A percentile compares a stretch with the other conserved stretches of the same genome.
Evolutionary conservation across 202 grass and related monocot species (phyloP).

Genomic region (Cymbopogon flexuosus): DNA sequence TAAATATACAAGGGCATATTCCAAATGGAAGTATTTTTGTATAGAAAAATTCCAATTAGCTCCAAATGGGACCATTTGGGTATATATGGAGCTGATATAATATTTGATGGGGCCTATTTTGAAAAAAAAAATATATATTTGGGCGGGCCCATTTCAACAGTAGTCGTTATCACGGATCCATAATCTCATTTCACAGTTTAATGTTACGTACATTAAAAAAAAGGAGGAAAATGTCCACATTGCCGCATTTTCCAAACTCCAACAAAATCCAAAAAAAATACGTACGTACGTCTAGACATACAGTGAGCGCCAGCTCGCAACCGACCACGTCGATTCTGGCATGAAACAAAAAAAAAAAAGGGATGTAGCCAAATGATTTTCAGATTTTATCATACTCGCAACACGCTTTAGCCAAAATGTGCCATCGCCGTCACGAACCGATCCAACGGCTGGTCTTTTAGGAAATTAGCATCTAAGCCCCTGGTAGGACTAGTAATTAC

Average conservation of each 20-base stretch:
- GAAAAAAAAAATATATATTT: not conserved
- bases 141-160: not conserved
- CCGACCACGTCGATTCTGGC: not conserved
- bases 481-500: not conserved
- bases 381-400: not conserved
- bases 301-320: not conserved
- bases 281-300: not conserved
- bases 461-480: not conserved
- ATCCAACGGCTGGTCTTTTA: constrained; percentile 9
- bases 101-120: not conserved
- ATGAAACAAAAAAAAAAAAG: not conserved
- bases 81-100: not conserved
- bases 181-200: not conserved
- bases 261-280: constrained; percentile 16
- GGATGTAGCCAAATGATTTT: constrained; percentile 3
- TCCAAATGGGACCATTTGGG: not conserved
- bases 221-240: not conserved
- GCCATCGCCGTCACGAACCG: not conserved
- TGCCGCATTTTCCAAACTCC: not conserved
- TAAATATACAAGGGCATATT: not conserved
- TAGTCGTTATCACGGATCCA: not conserved
- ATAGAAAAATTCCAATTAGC: not conserved
- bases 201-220: not conserved
- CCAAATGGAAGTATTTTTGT: not conserved
- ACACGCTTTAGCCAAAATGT: not conserved